Evolutionary conservation across 495 filamentous ascomycete species (phyloP), one percentile per base, ranked within the genome.

Genomic region (Zalerion maritima): DNA sequence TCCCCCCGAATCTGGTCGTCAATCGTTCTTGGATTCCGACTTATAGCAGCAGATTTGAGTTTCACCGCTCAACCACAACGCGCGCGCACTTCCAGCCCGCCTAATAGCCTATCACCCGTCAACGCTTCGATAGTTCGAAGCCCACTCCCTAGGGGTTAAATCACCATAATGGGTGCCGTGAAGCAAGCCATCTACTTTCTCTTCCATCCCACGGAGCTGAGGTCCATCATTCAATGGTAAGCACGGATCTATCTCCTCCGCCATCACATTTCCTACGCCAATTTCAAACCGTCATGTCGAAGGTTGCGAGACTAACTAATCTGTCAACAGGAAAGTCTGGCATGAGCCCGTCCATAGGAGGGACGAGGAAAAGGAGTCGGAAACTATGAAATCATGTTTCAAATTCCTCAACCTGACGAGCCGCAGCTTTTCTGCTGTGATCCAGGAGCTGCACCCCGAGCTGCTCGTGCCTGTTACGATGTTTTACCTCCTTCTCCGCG

Each of bases 401-500:
- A 56, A 79, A 29, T 79, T 83, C 49, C 71, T 97, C 30, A 68
- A 92, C 43, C 28, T 76, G 61, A 96, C 89, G 10, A 93, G 84
- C 43, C 80, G 89, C 19, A 93, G 84, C 42, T 97, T 97, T 59
- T 71, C 74, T 29, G 64, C 86, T 14, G 89, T 97, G 44, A 97
- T 97, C 46, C 73, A 91, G 52, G 89, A 97, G 49, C 64, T 97
- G 10, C 82, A 94, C 44, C 83, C 85, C 0, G 87, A 97, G 54
- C 69, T 97, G 11, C 73, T 96, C 14, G 67, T 94, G 20, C 83
- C 91, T 2, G 66, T 97, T 25, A 73, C 71, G 29, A 62, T 96
- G n/a, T 97, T 97, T 67, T 97, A 97, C 56, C 64, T 97, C 20
- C 71, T 78, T 19, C 65, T 97, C 9, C 76, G 89, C 28, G 91